Conservation (phyloP, 352 stramenopile species). For the Phytophthora ohioensis region DNA sequence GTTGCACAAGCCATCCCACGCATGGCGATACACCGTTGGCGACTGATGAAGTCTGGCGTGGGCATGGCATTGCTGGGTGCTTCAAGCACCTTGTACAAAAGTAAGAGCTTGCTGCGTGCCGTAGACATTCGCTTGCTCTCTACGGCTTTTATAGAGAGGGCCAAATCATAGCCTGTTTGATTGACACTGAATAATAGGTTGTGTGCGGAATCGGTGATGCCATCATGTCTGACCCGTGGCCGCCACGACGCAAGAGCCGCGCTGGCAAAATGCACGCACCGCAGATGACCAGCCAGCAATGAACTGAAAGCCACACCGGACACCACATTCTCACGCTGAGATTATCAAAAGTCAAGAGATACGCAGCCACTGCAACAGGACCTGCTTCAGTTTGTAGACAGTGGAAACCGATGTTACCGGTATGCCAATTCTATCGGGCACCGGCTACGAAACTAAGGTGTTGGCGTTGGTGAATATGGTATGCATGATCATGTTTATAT, state of each 20-base stretch:
- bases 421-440: too few species aligned
- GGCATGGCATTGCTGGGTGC: slow-evolving; percentile 9
- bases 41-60: slow-evolving; percentile 17
- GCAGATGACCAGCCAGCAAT: too few species aligned
- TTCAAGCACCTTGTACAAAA: slow-evolving; percentile 1
- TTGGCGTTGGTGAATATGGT: not conserved
- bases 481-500: slow-evolving; percentile 35
- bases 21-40: not conserved
- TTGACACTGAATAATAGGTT: not conserved
- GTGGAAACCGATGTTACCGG: too few species aligned
- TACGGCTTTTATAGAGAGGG: slow-evolving; percentile 5
- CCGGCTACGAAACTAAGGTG: not conserved
- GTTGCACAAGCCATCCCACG: not conserved
- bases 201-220: not conserved
- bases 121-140: slow-evolving; percentile 22
- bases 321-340: too few species aligned
- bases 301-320: too few species aligned
- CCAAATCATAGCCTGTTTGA: not conserved
- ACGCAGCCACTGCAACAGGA: not conserved
- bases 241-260: too few species aligned
- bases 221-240: not conserved
- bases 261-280: too few species aligned
- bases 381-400: too few species aligned
- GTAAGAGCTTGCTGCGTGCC: not conserved
- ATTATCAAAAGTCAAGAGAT: too few species aligned